phyloP scores from a whole-genome alignment of 306 rosid species.

The Fragaria nilgerrensis region DNA sequence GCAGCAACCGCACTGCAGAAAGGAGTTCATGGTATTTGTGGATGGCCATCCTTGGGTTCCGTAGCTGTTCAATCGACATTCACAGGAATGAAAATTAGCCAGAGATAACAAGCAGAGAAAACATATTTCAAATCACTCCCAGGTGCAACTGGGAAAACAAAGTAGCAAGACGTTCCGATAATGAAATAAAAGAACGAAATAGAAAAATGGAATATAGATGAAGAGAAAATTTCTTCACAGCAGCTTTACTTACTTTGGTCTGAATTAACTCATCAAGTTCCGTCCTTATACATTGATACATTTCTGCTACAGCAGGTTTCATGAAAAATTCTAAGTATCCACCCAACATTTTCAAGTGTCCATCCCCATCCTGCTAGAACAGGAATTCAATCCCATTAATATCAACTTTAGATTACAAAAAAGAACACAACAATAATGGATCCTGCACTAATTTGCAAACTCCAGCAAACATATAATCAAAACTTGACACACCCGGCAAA shows the following conservation, averaged over 20 bases:
- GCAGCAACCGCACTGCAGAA: conserved; percentile 69
- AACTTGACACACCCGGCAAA: not conserved
- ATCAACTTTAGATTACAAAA: not conserved
- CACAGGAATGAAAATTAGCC: conserved; percentile 14
- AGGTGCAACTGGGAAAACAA: not conserved
- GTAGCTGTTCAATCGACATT: conserved; percentile 51
- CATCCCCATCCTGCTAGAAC: conserved; percentile 82
- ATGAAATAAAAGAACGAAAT: conserved; percentile 23
- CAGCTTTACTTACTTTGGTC: conserved; percentile 56
- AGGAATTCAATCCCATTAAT: conserved; percentile 10
- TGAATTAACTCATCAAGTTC: conserved; percentile 85
- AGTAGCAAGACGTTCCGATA: conserved; percentile 4
- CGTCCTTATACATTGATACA: conserved; percentile 57
- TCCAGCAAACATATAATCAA: conserved; percentile 14
- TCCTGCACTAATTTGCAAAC: not conserved
- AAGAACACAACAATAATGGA: not conserved
- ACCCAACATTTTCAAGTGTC: conserved; percentile 87
- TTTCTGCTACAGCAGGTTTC: conserved; percentile 73
- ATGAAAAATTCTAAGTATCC: conserved; percentile 92
- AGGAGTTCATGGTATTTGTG: conserved; percentile 63
- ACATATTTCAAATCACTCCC: not conserved
- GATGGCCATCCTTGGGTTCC: conserved; percentile 65
- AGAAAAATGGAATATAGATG: not conserved
- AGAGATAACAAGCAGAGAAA: not conserved
- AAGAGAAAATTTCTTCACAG: not conserved